Base-by-base conservation (phyloP, 441 rosid species). In the Eutrema salsugineum region DNA sequence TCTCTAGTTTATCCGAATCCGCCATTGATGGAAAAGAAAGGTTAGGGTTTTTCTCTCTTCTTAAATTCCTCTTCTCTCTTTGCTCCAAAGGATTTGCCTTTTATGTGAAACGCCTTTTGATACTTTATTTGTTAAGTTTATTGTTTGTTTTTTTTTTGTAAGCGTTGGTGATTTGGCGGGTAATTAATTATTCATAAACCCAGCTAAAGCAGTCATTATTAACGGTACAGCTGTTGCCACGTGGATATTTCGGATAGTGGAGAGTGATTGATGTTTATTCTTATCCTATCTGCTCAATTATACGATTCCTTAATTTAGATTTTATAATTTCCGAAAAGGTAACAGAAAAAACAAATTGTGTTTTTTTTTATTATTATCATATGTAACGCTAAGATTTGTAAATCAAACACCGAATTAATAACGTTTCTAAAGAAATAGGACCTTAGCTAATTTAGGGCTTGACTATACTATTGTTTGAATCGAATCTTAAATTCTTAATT, bases 221-320 rank as follows among this genome's bases (percentile, higher is more conserved):
- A 77, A 74, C 76, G 68, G 58, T 66, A 69, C 77, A 80, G 77
- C 72, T 79, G 84, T 83, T 80, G 87, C 85, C 91, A 84, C 82
- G 84, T 77, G 15, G 77, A 49, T 57, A 10, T 57, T 47, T 16
- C 19, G 42, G 43, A 49, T 57, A 68, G 76, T 55, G 51, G 70
- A 38, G 42, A 62, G 44, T 75, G 79, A 63, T 76, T 56, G 71
- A 46, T 76, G 40, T 70, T 70, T 63, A 32, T 70, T 56, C 61
- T 70, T 76, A 70, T 70, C 79, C 22, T 55, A 63, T 70, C 46
- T 54, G 0, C 59, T 62, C 68, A 22, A 38, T 49, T 48, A 70
- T 76, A 6, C 24, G 16, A 40, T 33, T 65, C 39, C 39, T 73
- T 32, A 56, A 22, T 46, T 65, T 27, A 10, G 16, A 27, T 38